These are phyloP conservation scores for Petasospora fabianii DNA, from an alignment of 1,139 yeast species.

Conservation along the genomic window DNA sequence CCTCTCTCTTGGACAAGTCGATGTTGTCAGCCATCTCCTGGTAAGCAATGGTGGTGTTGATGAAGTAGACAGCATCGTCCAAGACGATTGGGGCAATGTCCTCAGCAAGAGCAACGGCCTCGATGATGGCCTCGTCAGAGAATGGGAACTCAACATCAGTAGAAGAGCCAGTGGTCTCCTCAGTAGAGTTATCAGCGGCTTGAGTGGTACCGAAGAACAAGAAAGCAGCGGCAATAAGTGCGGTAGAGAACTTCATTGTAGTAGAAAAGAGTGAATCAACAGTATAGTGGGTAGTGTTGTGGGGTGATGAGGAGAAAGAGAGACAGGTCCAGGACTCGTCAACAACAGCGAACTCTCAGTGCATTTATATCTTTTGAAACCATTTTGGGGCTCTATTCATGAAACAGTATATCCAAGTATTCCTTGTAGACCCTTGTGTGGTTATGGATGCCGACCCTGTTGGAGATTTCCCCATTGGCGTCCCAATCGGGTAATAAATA, in stretches of 20 bases:
- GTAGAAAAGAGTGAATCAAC: slow-evolving; percentile 5
- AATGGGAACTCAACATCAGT: slow-evolving; percentile 25
- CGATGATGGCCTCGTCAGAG: slow-evolving; percentile 27
- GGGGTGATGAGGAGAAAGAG: slow-evolving; percentile 1
- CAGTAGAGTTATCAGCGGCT: slow-evolving; percentile 8
- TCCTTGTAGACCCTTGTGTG: background rate
- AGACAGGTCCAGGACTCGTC: too few relatives aligned
- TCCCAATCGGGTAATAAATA: slow-evolving; percentile 18
- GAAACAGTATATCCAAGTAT: slow-evolving; percentile 1
- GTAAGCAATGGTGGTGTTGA: slow-evolving; percentile 25
- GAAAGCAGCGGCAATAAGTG: slow-evolving; percentile 19
- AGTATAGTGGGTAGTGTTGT: background rate
- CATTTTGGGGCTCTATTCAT: background rate
- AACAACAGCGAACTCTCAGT: too few relatives aligned
- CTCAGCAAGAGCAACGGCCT: slow-evolving; percentile 24
- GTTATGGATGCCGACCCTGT: background rate
- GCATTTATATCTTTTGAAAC: slow-evolving; percentile 1
- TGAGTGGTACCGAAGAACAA: slow-evolving; percentile 19
- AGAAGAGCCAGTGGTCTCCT: slow-evolving; percentile 17
- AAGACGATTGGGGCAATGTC: slow-evolving; percentile 25
- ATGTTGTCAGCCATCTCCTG: slow-evolving; percentile 14
- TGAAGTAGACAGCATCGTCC: slow-evolving; percentile 25
- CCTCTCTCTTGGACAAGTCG: slow-evolving; percentile 18
- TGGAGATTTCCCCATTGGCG: slow-evolving; percentile 13
- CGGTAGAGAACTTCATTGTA: slow-evolving; percentile 22